Evolutionary conservation across 139 green algal genomes (phyloP), one percentile per base, ranked within the genome.

Genomic region (Astrephomene gubernaculifera): DNA sequence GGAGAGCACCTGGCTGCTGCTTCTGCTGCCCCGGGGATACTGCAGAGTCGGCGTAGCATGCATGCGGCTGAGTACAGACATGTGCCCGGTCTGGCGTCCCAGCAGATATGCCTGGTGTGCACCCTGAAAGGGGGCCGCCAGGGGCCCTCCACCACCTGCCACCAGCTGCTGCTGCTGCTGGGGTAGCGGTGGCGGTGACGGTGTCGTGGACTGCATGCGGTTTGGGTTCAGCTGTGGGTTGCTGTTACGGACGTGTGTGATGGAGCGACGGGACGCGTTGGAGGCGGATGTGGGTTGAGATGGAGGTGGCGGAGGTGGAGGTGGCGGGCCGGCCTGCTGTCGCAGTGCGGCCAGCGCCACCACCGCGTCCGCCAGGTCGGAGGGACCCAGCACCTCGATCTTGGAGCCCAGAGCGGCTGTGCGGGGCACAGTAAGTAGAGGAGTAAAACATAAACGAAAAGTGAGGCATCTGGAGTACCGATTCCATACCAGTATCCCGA

Each of bases 381-480:
- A 29, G 41, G 76, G 39, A 1, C 39, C 76, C 43, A 83, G 60
- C 29, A 83, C 76, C 60, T 83, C 76, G 19, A 29, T 39, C 76
- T 83, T 83, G 61, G 76, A 72, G 0, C 60, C 76, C 57, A 83
- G 76, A 17, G 76, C 31, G 19, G 29, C 76, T 83, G 76, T 22
- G 52, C n/a, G n/a, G n/a, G n/a, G n/a, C n/a, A n/a, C n/a, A n/a
- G n/a, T n/a, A n/a, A n/a, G n/a, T n/a, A n/a, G n/a, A n/a, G n/a
- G n/a, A n/a, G n/a, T n/a, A n/a, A n/a, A n/a, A n/a, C n/a, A n/a
- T n/a, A n/a, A n/a, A n/a, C n/a, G n/a, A n/a, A n/a, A n/a, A n/a
- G n/a, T n/a, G n/a, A n/a, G n/a, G n/a, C n/a, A n/a, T n/a, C n/a
- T n/a, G n/a, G n/a, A n/a, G n/a, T n/a, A n/a, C n/a, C n/a, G n/a